Base-by-base conservation (phyloP, 108 stramenopile species). In the Cyclostephanos invisitatus region DNA sequence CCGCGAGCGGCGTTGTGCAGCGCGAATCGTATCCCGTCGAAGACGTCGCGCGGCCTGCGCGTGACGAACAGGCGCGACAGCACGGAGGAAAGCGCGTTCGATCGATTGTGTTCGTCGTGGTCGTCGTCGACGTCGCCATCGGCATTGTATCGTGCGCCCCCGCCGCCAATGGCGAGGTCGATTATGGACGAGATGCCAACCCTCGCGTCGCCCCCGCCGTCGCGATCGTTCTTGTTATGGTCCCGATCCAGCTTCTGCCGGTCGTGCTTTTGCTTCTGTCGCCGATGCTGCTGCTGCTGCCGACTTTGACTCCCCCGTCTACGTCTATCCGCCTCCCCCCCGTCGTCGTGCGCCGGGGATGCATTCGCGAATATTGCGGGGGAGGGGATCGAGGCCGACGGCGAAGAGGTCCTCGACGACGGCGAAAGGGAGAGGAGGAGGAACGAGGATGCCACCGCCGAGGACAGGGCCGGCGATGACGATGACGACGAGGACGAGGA, bases 31-130 rank as follows among this genome's bases (percentile, higher is more conserved):
- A 71, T 32, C 7, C 78, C 78, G 27, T 67, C 78, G 32, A 79
- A 25, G 0, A 68, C 27, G 68, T 79, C 78, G 11, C 78, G 44
- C 2, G 78, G 78, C 57, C 61, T 72, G 28, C 37, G 55, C 17
- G 57, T 63, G 28, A 59, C 59, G 53, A 79, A 63, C 0, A 79
- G 37, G 37, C 38, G 44, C 15, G 67, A 63, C 7, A 72, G 55
- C 15, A 11, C 36, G 24, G 32, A 3, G 32, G 32, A 32, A 4
- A 4, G 4, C 3, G 32, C 32, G 32, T 32, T 4, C 3, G 32
- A 4, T 3, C 4, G 32, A 32, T 32, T 32, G n/a, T n/a, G n/a
- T 32, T 32, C 32, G 32, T 32, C 32, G 12, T 54, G 11, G 25
- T 4, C 22, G 25, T 54, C 53, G 14, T 15, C 44, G 44, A 0